Percentiles rank a stretch among this genome's conserved stretches.
These are phyloP conservation scores for Phaeotremella skinneri DNA, from an alignment of 768 basidiomycete genomes.

Conservation along the genomic window DNA sequence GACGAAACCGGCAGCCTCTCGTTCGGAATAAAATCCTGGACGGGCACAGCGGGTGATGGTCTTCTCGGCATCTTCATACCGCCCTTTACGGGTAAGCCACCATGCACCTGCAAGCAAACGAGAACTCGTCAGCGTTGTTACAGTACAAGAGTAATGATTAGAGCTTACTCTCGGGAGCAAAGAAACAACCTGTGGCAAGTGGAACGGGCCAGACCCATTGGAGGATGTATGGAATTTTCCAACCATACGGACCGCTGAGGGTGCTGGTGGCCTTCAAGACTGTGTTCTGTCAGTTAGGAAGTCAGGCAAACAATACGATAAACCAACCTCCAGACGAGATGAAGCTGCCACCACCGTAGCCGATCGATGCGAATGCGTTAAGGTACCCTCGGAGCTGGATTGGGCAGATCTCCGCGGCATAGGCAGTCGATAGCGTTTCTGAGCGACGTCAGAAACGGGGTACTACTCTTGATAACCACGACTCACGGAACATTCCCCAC, in stretches of 20 bases:
- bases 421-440: slow-evolving; percentile 34
- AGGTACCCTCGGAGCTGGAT: slow-evolving; percentile 46
- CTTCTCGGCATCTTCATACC: slow-evolving; percentile 46
- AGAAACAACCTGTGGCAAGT: slow-evolving; percentile 42
- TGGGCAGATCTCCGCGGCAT: slow-evolving; percentile 44
- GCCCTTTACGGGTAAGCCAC: slow-evolving; percentile 35
- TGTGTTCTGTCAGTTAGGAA: background rate
- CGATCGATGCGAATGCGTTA: slow-evolving; percentile 38
- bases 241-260: slow-evolving; percentile 35
- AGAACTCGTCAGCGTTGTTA: background rate
- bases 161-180: slow-evolving; percentile 37
- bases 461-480: background rate
- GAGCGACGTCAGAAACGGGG: slow-evolving; percentile 11
- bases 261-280: slow-evolving; percentile 34
- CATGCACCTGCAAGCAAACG: slow-evolving; percentile 9
- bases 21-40: slow-evolving; percentile 19
- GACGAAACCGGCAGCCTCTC: slow-evolving; percentile 27
- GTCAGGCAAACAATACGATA: slow-evolving; percentile 21
- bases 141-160: background rate
- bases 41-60: slow-evolving; percentile 30
- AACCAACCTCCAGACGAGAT: slow-evolving; percentile 20
- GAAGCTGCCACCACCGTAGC: slow-evolving; percentile 25
- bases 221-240: slow-evolving; percentile 36
- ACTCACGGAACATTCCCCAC: slow-evolving; percentile 37
- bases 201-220: slow-evolving; percentile 52